Conservation (phyloP, 1,284 basidiomycete genomes). For the Moesziomyces parantarcticus region DNA sequence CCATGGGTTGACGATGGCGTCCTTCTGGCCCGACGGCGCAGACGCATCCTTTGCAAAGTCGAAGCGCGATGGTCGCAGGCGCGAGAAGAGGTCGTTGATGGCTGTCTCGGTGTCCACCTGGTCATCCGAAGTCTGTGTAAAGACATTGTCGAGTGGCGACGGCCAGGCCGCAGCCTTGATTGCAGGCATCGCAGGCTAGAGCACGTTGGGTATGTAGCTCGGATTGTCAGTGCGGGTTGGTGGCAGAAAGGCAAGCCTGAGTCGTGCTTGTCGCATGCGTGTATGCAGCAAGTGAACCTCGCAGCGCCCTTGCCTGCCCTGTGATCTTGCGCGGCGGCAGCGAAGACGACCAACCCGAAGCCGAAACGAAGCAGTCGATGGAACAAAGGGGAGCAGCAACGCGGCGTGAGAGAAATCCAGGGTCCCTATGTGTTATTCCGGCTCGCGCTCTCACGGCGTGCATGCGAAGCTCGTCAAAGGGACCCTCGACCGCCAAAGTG, state of each 20-base stretch:
- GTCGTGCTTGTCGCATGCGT: too few relatives aligned
- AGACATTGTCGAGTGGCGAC: slow-evolving; percentile 52
- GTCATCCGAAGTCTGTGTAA: slow-evolving; percentile 58
- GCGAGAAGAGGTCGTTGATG: slow-evolving; percentile 53
- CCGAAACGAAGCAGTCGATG: too few relatives aligned
- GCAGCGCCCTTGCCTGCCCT: too few relatives aligned
- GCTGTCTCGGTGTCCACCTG: slow-evolving; percentile 56
- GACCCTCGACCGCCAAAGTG: background rate
- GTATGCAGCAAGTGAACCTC: too few relatives aligned
- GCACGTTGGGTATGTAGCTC: too few relatives aligned
- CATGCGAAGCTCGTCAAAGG: slow-evolving; percentile 7
- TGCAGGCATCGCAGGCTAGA: slow-evolving; percentile 23
- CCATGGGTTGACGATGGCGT: slow-evolving; percentile 41
- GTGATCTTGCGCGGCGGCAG: too few relatives aligned
- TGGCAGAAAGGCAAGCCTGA: background rate
- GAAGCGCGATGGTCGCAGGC: slow-evolving; percentile 14
- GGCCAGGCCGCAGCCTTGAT: slow-evolving; percentile 45
- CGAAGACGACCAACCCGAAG: too few relatives aligned
- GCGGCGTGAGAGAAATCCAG: slow-evolving; percentile 1
- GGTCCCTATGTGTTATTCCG: slow-evolving; percentile 8
- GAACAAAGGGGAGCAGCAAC: background rate
- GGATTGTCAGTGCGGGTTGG: background rate
- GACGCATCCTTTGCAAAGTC: slow-evolving; percentile 29
- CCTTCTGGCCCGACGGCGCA: background rate
- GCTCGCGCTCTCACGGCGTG: background rate